Evolutionary conservation across 345 rosid species (phyloP).

Genomic region (Laguncularia racemosa): DNA sequence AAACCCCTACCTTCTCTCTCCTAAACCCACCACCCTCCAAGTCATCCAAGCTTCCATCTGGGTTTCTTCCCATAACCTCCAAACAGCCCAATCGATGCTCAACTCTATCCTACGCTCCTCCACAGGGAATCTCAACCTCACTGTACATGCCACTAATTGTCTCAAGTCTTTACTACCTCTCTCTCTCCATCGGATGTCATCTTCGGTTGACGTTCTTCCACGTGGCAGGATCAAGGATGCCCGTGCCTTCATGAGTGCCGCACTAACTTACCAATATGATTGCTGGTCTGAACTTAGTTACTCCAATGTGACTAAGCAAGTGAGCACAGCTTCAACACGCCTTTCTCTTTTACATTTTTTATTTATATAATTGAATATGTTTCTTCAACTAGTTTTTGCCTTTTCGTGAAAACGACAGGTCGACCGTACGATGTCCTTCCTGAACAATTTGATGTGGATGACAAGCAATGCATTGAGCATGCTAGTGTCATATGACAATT

Average conservation of each 20-base stretch:
- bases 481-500: slow-evolving; percentile 51
- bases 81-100: slow-evolving; percentile 44
- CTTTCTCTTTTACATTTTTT: too few species aligned
- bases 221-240: slow-evolving; percentile 56
- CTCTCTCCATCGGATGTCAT: slow-evolving; percentile 42
- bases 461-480: slow-evolving; percentile 75
- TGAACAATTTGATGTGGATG: slow-evolving; percentile 31
- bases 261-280: slow-evolving; percentile 63
- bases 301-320: slow-evolving; percentile 46
- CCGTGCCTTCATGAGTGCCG: slow-evolving; percentile 77
- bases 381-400: too few species aligned
- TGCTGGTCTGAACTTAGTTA: slow-evolving; percentile 67
- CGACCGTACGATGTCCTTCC: slow-evolving; percentile 51
- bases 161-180: slow-evolving; percentile 34
- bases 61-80: slow-evolving; percentile 46
- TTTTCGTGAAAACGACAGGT: slow-evolving; percentile 3
- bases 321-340: too few species aligned
- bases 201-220: slow-evolving; percentile 32
- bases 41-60: slow-evolving; percentile 61
- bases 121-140: slow-evolving; percentile 43
- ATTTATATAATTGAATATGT: not conserved
- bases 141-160: slow-evolving; percentile 55
- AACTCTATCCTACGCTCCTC: slow-evolving; percentile 48
- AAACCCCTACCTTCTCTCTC: not conserved
- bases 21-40: slow-evolving; percentile 27